phyloP scores from a whole-genome alignment of 805 yeast genomes.

The Schwanniomyces sp. region DNA sequence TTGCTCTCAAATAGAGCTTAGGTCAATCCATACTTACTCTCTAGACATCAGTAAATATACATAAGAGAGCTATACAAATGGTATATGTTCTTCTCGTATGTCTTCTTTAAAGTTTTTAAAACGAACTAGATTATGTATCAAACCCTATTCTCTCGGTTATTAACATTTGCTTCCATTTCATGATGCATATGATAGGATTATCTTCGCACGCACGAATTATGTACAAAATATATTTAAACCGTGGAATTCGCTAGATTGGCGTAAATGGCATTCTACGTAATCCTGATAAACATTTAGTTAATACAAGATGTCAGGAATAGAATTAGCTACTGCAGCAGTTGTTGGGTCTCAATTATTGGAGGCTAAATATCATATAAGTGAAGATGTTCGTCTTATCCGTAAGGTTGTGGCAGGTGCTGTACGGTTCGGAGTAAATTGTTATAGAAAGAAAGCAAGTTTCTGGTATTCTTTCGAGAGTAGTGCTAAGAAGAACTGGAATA shows the following conservation, averaged over 20 bases:
- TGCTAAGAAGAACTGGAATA: constrained; percentile 50
- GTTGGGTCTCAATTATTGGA: constrained; percentile 48
- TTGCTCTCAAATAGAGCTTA: background rate
- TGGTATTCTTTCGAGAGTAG: constrained; percentile 70
- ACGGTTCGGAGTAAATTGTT: constrained; percentile 38
- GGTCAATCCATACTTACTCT: background rate
- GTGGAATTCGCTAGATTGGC: background rate
- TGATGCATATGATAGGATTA: background rate
- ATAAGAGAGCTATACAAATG: too few species aligned
- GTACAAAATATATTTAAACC: background rate
- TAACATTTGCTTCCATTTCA: background rate
- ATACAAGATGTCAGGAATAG: constrained; percentile 31
- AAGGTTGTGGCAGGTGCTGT: constrained; percentile 40
- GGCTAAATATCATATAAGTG: constrained; percentile 44
- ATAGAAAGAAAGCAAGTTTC: constrained; percentile 49
- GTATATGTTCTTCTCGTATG: too few species aligned
- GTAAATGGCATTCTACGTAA: too few species aligned
- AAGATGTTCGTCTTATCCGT: constrained; percentile 55
- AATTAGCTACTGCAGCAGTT: constrained; percentile 42
- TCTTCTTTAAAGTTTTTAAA: too few species aligned
- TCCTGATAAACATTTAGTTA: too few species aligned
- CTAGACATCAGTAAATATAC: background rate
- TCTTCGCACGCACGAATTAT: background rate
- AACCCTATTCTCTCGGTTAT: background rate
- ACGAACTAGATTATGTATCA: background rate